Conservation (phyloP, 1,284 basidiomycete species). For the Ganoderma meredithae region DNA sequence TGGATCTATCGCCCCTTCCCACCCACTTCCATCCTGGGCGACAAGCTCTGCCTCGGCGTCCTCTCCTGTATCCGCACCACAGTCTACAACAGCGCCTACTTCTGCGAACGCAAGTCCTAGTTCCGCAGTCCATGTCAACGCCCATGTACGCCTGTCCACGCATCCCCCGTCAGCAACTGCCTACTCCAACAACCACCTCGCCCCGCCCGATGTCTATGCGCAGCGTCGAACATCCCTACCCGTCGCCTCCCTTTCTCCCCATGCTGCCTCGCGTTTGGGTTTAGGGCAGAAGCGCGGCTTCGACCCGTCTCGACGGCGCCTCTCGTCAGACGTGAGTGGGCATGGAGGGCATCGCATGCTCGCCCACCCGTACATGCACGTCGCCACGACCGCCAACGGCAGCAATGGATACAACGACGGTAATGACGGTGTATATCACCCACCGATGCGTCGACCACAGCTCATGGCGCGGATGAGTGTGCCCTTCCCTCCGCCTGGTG, state of each 20-base stretch:
- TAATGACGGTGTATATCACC: constrained; percentile 19
- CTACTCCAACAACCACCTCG: constrained; percentile 25
- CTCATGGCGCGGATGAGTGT: constrained; percentile 55
- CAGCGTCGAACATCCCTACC: constrained; percentile 31
- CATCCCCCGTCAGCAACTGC: constrained; percentile 30
- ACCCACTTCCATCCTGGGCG: constrained; percentile 16
- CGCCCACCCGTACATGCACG: constrained; percentile 65
- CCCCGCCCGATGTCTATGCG: constrained; percentile 27
- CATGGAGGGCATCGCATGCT: constrained; percentile 53
- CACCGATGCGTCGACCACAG: constrained; percentile 37
- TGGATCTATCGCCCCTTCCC: constrained; percentile 25
- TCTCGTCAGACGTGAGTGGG: constrained; percentile 53
- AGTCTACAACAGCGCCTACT: constrained; percentile 17
- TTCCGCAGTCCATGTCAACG: constrained; percentile 16
- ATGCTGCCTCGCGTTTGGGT: constrained; percentile 53
- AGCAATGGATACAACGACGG: constrained; percentile 17
- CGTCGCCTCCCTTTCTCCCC: constrained; percentile 21
- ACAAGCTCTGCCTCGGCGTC: constrained; percentile 21
- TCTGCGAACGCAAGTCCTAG: constrained; percentile 7
- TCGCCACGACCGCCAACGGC: constrained; percentile 47
- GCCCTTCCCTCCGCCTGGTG: constrained; percentile 18
- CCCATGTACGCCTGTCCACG: constrained; percentile 29
- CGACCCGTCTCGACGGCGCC: constrained; percentile 31
- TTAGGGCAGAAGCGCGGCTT: constrained; percentile 42
- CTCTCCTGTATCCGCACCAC: constrained; percentile 14